These are phyloP conservation scores for Capsicum rhomboideum DNA, from an alignment of 257 asterid genomes.

Conservation along the genomic window DNA sequence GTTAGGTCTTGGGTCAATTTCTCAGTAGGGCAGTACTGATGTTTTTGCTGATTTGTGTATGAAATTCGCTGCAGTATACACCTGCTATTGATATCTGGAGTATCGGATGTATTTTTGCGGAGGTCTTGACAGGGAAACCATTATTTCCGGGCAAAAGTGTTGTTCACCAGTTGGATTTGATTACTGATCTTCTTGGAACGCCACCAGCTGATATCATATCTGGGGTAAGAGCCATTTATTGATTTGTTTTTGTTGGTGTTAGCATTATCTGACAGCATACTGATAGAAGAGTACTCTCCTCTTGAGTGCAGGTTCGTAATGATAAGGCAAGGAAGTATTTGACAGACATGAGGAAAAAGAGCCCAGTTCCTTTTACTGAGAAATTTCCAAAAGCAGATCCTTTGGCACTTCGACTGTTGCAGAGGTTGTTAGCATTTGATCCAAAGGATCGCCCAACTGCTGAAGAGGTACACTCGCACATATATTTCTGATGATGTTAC, in stretches of 20 bases:
- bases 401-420: slow-evolving; percentile 59
- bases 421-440: slow-evolving; percentile 78
- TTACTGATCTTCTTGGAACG: slow-evolving; percentile 84
- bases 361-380: slow-evolving; percentile 46
- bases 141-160: slow-evolving; percentile 90
- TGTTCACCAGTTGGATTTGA: slow-evolving; percentile 85
- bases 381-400: slow-evolving; percentile 69
- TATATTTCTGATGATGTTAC: neutral
- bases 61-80: slow-evolving; percentile 61
- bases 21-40: slow-evolving; percentile 18
- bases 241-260: neutral
- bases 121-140: slow-evolving; percentile 79
- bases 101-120: slow-evolving; percentile 86
- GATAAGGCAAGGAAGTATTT: slow-evolving; percentile 91
- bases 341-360: slow-evolving; percentile 65
- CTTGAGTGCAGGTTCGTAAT: slow-evolving; percentile 66
- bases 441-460: slow-evolving; percentile 95
- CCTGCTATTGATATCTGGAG: slow-evolving; percentile 94
- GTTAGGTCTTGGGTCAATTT: slow-evolving; percentile 38
- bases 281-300: neutral
- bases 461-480: slow-evolving; percentile 47
- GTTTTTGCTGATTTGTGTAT: neutral
- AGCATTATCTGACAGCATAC: neutral
- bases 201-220: slow-evolving; percentile 73
- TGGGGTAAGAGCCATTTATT: slow-evolving; percentile 39